Evolutionary conservation across 257 asterid genomes (phyloP).

Genomic region (Eucommia ulmoides): DNA sequence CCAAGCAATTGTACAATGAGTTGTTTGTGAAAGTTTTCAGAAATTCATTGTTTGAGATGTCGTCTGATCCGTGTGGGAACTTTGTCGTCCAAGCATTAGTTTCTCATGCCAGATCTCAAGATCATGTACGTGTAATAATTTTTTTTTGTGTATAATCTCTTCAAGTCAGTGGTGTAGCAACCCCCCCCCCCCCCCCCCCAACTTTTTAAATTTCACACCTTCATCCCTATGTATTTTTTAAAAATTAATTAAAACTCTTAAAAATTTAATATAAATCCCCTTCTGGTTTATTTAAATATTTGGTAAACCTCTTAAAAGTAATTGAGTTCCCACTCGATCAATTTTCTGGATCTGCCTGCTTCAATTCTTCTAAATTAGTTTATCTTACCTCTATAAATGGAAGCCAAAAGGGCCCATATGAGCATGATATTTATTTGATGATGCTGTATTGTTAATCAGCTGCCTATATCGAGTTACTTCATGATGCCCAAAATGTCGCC

Average conservation of each 20-base stretch:
- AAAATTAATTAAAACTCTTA: no score
- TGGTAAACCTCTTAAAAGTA: no score
- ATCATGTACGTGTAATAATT: constrained; percentile 46
- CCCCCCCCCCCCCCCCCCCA: no score
- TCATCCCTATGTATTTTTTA: no score
- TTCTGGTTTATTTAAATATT: no score
- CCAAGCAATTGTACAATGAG: constrained; percentile 49
- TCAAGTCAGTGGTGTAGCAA: not conserved
- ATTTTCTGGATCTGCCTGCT: no score
- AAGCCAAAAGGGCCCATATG: not conserved
- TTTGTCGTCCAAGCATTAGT: constrained; percentile 84
- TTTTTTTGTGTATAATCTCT: constrained; percentile 2
- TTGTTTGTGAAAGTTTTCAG: constrained; percentile 51
- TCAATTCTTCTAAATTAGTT: no score
- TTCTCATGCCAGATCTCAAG: constrained; percentile 63
- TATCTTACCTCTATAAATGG: not conserved
- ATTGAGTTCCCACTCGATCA: no score
- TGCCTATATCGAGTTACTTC: not conserved
- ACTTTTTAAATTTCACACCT: no score
- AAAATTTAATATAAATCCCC: no score
- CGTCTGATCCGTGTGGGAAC: constrained; percentile 69
- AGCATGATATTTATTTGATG: no score
- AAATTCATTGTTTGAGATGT: constrained; percentile 49
- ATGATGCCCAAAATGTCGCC: not conserved
- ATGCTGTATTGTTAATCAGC: not conserved